These are phyloP conservation scores for Sequoiadendron giganteum DNA, from an alignment of 75 land plant genomes.

Conservation along the genomic window DNA sequence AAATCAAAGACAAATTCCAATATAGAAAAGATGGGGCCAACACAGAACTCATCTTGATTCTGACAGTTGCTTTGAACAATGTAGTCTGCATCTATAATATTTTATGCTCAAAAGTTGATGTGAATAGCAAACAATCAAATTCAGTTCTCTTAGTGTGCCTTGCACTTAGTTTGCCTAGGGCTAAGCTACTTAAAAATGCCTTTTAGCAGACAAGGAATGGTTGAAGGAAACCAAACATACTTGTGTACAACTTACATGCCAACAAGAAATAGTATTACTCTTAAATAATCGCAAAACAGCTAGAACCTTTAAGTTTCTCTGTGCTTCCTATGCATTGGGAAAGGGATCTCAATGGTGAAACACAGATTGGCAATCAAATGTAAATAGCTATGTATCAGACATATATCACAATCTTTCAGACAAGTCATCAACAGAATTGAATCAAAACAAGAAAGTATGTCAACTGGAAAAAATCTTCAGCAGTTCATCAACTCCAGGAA, in stretches of 20 bases:
- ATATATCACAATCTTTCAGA: neutral
- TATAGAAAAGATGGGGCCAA: neutral
- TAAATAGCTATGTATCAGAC: neutral
- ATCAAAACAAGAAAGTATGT: neutral
- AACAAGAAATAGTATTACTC: neutral
- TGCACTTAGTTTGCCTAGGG: neutral
- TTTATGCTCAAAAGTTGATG: neutral
- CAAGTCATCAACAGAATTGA: neutral
- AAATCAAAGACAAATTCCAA: neutral
- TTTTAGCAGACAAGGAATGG: neutral
- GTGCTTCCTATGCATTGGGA: neutral
- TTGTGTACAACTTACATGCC: neutral
- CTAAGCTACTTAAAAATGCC: neutral
- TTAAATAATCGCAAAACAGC: neutral
- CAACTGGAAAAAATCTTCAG: neutral
- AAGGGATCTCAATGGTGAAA: neutral
- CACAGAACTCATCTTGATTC: neutral
- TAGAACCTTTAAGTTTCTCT: neutral
- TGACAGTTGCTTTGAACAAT: neutral
- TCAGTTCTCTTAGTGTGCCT: neutral
- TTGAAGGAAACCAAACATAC: neutral
- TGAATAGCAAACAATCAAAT: neutral
- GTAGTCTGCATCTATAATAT: neutral
- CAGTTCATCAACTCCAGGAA: neutral
- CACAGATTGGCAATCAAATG: neutral